Evolutionary conservation across 306 rosid species (phyloP), one percentile per base, ranked within the genome.

Genomic region (Nissolia schottii): DNA sequence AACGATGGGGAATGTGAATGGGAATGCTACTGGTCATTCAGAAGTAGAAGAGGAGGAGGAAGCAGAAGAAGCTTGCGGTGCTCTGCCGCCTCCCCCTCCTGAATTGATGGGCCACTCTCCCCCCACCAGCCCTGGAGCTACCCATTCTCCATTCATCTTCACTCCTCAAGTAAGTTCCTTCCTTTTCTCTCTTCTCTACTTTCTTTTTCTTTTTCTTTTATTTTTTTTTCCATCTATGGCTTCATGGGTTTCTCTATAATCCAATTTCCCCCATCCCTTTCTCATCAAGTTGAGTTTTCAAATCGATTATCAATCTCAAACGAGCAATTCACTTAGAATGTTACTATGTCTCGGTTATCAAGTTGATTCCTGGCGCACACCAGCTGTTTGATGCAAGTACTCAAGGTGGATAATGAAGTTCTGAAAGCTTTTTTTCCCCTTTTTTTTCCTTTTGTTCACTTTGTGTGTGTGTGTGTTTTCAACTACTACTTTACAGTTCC

Each of bases 131-230:
- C 93, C 96, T 13, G 76, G 89, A 31, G 87, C 90, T 56, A 85
- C 90, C 61, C 97, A 85, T 50, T 91, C 93, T 22, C 97, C 97
- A 38, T 67, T 91, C 85, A 82, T 91, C 77, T 91, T 91, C 82
- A 78, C 97, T 85, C 97, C 97, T 6, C 93, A 91, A 81, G 97
- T 88, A 84, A 83, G 85, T 76, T 64, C n/a, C 28, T 27, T 22
- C 5, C 61, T 70, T 38, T 20, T 66, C 58, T 61, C 29, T 46
- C 74, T 61, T 31, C 7, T 7, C 24, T 7, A 31, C 35, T 53
- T 60, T 3, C 46, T 15, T 48, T 53, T 46, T 4, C 24, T 34
- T 34, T n/a, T n/a, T n/a, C 49, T 41, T 41, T 13, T 41, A 12
- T 10, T 3, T 8, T 40, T 32, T 32, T 32, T 10, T 5, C 11